Conservation (phyloP, 129 eudicot species). For the Lactuca sativa region DNA sequence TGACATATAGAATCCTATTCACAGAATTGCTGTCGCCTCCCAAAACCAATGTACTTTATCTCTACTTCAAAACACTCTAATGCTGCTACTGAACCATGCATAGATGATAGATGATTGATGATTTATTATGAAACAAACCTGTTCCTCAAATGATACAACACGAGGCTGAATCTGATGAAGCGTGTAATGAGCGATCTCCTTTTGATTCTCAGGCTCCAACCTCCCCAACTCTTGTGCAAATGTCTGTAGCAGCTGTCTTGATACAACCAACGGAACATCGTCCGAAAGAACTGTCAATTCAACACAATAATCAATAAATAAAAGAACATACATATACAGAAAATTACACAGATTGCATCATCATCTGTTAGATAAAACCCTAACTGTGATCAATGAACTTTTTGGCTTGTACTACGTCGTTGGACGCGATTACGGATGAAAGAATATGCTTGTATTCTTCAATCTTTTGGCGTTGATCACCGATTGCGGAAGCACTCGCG, state of each 20-base stretch:
- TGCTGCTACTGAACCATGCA: neutral
- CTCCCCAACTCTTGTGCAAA: constrained; percentile 85
- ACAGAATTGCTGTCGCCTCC: constrained; percentile 8
- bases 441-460: constrained; percentile 91
- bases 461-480: constrained; percentile 86
- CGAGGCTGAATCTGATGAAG: constrained; percentile 95
- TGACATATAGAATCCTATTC: constrained; percentile 9
- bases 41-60: constrained; percentile 4
- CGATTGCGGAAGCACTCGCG: constrained; percentile 83
- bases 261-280: constrained; percentile 90
- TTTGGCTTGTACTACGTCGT: constrained; percentile 64
- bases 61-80: neutral
- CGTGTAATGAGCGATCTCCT: constrained; percentile 90
- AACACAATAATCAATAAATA: constrained; percentile 1
- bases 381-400: constrained; percentile 86
- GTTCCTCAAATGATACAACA: constrained; percentile 94
- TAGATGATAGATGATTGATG: neutral
- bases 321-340: neutral
- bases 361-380: neutral
- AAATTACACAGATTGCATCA: neutral
- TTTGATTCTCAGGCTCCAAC: constrained; percentile 78
- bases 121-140: constrained; percentile 41
- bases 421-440: constrained; percentile 67
- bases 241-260: constrained; percentile 88
- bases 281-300: constrained; percentile 68